Conservation (phyloP, 2,329 filamentous ascomycete genomes). For the Alternaria sp. region DNA sequence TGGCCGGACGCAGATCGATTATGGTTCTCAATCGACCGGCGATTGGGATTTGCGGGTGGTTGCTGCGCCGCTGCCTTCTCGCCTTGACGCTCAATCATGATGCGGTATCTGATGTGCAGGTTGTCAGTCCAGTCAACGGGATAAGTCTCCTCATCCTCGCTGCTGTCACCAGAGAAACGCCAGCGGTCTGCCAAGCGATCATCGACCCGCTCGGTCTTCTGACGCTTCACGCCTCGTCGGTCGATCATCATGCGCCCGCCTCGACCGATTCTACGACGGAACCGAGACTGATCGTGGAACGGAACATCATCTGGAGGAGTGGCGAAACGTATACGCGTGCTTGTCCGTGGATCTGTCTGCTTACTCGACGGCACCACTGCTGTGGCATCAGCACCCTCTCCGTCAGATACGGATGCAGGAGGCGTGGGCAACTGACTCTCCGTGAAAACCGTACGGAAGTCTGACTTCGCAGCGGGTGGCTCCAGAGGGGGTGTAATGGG, state of each 20-base stretch:
- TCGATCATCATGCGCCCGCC: conserved; percentile 89
- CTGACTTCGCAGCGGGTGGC: conserved; percentile 41
- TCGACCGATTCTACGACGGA: conserved; percentile 82
- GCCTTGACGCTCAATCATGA: conserved; percentile 55
- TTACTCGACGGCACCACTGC: conserved; percentile 46
- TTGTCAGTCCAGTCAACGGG: conserved; percentile 73
- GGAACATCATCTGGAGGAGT: conserved; percentile 49
- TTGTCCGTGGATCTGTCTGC: conserved; percentile 31
- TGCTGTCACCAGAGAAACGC: conserved; percentile 87
- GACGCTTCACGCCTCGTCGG: conserved; percentile 71
- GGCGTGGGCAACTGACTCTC: conserved; percentile 54
- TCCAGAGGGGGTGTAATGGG: conserved; percentile 82
- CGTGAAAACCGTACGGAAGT: conserved; percentile 49
- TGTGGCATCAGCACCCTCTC: conserved; percentile 49
- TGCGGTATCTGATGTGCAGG: conserved; percentile 63
- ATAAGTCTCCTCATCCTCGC: conserved; percentile 76
- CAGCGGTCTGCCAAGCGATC: conserved; percentile 57
- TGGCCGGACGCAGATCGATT: conserved; percentile 46
- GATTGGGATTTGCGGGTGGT: conserved; percentile 28
- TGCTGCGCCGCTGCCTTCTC: conserved; percentile 44
- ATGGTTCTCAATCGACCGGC: conserved; percentile 43
- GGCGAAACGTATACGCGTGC: conserved; percentile 45
- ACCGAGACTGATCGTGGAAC: conserved; percentile 64
- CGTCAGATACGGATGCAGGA: conserved; percentile 54
- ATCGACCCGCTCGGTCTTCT: conserved; percentile 39